Conservation (phyloP, 1,284 basidiomycete species). For the Volvariella surrecta region DNA sequence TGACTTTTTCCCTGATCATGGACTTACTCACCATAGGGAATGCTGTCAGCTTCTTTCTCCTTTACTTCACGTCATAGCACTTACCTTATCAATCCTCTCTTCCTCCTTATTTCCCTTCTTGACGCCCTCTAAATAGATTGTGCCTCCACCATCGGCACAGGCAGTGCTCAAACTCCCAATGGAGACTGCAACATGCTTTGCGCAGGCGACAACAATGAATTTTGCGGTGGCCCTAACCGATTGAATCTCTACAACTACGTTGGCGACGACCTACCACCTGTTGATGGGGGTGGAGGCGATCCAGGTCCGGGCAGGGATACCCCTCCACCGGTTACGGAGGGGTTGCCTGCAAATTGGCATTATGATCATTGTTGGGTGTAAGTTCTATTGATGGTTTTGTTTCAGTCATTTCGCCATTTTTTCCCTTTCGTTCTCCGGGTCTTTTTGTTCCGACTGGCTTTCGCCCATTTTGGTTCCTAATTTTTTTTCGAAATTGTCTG, state of each 20-base stretch:
- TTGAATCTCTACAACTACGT: constrained; percentile 60
- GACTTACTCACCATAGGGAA: constrained; percentile 20
- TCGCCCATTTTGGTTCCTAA: too few relatives aligned
- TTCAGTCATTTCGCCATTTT: background rate
- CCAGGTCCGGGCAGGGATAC: constrained; percentile 30
- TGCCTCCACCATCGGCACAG: constrained; percentile 35
- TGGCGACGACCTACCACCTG: constrained; percentile 40
- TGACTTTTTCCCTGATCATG: background rate
- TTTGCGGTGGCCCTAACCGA: constrained; percentile 59
- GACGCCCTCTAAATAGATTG: constrained; percentile 33
- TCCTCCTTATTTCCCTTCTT: background rate
- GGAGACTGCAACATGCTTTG: constrained; percentile 59
- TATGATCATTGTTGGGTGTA: constrained; percentile 53
- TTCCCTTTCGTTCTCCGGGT: too few relatives aligned
- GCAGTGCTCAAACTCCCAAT: constrained; percentile 34
- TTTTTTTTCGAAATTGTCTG: too few relatives aligned
- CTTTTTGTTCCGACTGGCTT: too few relatives aligned
- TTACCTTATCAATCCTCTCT: constrained; percentile 1
- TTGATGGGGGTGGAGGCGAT: constrained; percentile 27
- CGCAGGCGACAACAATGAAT: constrained; percentile 46
- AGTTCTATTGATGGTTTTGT: constrained; percentile 15
- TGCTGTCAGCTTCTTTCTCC: constrained; percentile 29
- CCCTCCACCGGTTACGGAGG: constrained; percentile 37
- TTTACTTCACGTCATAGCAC: too few relatives aligned
- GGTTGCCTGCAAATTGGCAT: constrained; percentile 42